Percentiles rank a stretch among this genome's conserved stretches.
Evolutionary conservation across 345 rosid species (phyloP).

Genomic region (Heritiera littoralis): DNA sequence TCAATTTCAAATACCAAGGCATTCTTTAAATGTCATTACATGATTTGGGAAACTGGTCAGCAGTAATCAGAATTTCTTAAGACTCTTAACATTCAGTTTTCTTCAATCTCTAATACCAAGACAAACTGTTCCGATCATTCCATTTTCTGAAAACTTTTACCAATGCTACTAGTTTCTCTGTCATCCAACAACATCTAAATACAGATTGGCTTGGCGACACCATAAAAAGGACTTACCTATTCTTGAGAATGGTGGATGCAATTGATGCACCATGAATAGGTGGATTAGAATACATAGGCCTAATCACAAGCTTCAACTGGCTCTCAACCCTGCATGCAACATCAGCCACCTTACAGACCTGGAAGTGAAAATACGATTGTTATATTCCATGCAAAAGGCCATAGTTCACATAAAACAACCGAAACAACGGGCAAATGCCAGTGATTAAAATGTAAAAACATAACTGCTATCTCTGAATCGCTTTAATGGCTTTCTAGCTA

Average conservation of each 20-base stretch:
- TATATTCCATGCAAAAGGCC: slow-evolving; percentile 6
- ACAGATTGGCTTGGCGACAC: neutral
- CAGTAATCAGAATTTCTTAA: neutral
- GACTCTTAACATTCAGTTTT: neutral
- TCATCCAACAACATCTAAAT: neutral
- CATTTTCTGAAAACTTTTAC: neutral
- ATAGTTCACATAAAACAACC: neutral
- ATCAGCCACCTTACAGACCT: slow-evolving; percentile 77
- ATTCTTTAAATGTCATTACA: neutral
- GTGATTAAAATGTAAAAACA: neutral
- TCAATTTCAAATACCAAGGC: too few relatives aligned
- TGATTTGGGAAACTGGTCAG: neutral
- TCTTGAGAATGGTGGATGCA: slow-evolving; percentile 64
- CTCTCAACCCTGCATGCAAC: slow-evolving; percentile 71
- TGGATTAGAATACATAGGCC: slow-evolving; percentile 74
- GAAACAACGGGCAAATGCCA: neutral
- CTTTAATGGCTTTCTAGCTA: neutral
- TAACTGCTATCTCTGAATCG: neutral
- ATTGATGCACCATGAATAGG: slow-evolving; percentile 80
- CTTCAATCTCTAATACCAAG: slow-evolving; percentile 12
- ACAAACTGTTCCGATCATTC: neutral
- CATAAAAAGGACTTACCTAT: slow-evolving; percentile 38
- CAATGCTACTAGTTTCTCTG: neutral
- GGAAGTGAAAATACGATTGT: slow-evolving; percentile 19
- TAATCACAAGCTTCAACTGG: slow-evolving; percentile 73